Conservation (phyloP, 768 basidiomycete species). For the Hortiboletus flavorubellus region DNA sequence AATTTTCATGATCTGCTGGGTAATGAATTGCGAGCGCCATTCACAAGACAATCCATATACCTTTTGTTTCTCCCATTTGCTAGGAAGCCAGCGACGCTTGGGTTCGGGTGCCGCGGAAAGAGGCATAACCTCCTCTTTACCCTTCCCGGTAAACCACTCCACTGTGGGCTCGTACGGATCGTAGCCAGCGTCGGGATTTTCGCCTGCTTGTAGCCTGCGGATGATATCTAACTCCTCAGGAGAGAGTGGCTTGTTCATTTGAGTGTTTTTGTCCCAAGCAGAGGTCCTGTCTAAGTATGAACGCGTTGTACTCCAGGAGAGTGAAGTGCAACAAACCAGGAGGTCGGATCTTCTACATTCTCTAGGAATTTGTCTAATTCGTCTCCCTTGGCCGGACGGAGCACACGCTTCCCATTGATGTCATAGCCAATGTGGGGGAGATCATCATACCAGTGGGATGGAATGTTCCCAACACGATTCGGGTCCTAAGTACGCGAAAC, state of each 20-base stretch:
- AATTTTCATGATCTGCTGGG: slow-evolving; percentile 93
- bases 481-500: slow-evolving; percentile 54
- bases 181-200: slow-evolving; percentile 87
- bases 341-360: slow-evolving; percentile 86
- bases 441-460: slow-evolving; percentile 99
- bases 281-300: slow-evolving; percentile 60
- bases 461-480: slow-evolving; percentile 94
- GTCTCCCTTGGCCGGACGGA: slow-evolving; percentile 92
- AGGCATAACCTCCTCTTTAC: slow-evolving; percentile 94
- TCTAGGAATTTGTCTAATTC: slow-evolving; percentile 95
- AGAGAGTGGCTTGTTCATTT: slow-evolving; percentile 82
- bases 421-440: slow-evolving; percentile 98
- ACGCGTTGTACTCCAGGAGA: not conserved
- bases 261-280: slow-evolving; percentile 85
- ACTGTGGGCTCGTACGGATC: slow-evolving; percentile 92
- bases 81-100: slow-evolving; percentile 93
- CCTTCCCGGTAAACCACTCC: slow-evolving; percentile 97
- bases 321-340: slow-evolving; percentile 58
- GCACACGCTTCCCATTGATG: slow-evolving; percentile 89
- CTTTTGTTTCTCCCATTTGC: slow-evolving; percentile 99
- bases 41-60: slow-evolving; percentile 36
- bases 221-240: slow-evolving; percentile 95
- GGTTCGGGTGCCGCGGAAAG: slow-evolving; percentile 89
- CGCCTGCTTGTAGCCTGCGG: slow-evolving; percentile 80
- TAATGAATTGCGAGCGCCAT: slow-evolving; percentile 1